Evolutionary conservation across 2,329 filamentous ascomycete species (phyloP).

Genomic region (Fusarium fracticaudum): DNA sequence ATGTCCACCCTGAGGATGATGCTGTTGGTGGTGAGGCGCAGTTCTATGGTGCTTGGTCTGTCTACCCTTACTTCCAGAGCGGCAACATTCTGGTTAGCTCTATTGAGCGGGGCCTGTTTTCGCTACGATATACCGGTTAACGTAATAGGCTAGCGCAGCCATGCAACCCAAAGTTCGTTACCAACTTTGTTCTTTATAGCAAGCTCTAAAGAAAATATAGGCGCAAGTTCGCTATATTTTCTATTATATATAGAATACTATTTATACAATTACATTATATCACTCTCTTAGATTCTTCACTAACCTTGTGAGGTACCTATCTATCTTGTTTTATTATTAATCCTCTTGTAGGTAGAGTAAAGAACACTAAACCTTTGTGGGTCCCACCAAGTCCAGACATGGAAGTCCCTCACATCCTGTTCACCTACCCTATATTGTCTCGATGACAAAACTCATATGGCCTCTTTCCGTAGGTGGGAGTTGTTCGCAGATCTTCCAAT

Average conservation of each 20-base stretch:
- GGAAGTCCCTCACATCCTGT: background rate
- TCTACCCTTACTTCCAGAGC: constrained; percentile 57
- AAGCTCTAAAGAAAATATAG: too few relatives aligned
- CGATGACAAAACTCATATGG: too few relatives aligned
- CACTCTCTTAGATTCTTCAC: rapidly evolving
- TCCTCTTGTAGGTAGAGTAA: too few relatives aligned
- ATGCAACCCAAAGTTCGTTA: too few relatives aligned
- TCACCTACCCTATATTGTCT: background rate
- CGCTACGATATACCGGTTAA: constrained; percentile 1
- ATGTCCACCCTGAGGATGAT: constrained; percentile 35
- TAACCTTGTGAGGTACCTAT: too few relatives aligned
- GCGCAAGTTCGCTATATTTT: too few relatives aligned
- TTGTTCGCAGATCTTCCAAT: too few relatives aligned
- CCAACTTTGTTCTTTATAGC: too few relatives aligned
- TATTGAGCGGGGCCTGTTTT: constrained; percentile 52
- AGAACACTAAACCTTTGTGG: background rate
- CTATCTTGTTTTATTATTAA: background rate
- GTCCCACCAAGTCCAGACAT: background rate
- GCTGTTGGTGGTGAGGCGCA: constrained; percentile 54
- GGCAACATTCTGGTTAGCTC: constrained; percentile 59
- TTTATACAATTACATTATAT: background rate
- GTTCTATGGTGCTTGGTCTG: constrained; percentile 57
- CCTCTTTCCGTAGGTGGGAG: too few relatives aligned
- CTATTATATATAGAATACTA: background rate
- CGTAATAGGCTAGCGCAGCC: too few relatives aligned